phyloP scores from a whole-genome alignment of 2,329 filamentous ascomycete genomes.

The Mycocentrospora acerina region DNA sequence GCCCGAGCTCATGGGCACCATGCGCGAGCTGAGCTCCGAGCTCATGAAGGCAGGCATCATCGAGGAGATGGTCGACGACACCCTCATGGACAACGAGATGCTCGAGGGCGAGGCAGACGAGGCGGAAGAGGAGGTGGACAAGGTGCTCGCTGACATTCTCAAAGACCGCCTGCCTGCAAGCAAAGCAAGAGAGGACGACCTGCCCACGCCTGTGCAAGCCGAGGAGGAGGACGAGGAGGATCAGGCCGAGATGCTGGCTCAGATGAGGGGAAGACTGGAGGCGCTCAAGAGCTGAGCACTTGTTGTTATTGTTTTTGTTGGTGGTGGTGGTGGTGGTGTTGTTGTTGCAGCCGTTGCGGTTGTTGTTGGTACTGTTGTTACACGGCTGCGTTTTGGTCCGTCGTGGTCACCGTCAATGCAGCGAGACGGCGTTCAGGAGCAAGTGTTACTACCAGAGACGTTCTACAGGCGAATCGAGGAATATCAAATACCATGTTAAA shows the following conservation, averaged over 20 bases:
- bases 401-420: too few species aligned
- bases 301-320: too few species aligned
- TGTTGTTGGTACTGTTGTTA: too few species aligned
- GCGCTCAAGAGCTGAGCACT: conserved; percentile 75
- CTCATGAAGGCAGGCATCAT: conserved; percentile 94
- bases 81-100: conserved; percentile 68
- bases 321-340: too few species aligned
- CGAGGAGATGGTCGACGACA: conserved; percentile 94
- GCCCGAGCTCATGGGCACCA: conserved; percentile 84
- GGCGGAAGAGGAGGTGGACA: conserved; percentile 76
- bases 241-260: conserved; percentile 84
- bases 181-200: conserved; percentile 56
- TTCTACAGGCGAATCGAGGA: too few species aligned
- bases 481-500: too few species aligned
- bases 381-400: too few species aligned
- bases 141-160: conserved; percentile 86
- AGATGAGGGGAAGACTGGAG: conserved; percentile 91
- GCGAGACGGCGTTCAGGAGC: too few species aligned
- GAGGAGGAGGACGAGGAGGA: conserved; percentile 79
- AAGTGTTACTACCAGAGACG: too few species aligned
- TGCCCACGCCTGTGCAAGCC: conserved; percentile 54
- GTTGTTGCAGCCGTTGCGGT: too few species aligned
- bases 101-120: conserved; percentile 74
- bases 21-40: conserved; percentile 84
- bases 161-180: conserved; percentile 76